Evolutionary conservation across 257 asterid genomes (phyloP).

Genomic region (Verbascum thapsus): DNA sequence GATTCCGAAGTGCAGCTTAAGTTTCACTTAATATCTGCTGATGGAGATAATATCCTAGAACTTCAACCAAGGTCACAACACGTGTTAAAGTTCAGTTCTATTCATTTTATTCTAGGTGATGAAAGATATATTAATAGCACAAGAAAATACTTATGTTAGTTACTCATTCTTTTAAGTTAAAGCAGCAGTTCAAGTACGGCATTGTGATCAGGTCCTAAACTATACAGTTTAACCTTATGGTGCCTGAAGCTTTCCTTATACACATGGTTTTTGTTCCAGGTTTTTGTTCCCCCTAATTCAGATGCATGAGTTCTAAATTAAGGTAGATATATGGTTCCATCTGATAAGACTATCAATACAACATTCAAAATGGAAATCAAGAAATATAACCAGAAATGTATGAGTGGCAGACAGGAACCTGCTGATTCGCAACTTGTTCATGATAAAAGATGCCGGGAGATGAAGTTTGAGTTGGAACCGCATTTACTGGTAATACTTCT

Average conservation of each 20-base stretch:
- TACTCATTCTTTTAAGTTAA: neutral
- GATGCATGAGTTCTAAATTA: constrained; percentile 24
- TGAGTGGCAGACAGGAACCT: constrained; percentile 44
- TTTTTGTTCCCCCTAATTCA: constrained; percentile 32
- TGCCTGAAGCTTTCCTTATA: neutral
- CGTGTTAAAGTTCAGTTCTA: no score
- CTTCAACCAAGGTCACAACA: no score
- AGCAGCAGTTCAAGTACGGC: no score
- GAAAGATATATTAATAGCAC: no score
- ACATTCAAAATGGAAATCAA: neutral
- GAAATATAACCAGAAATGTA: constrained; percentile 31
- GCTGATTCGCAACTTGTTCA: constrained; percentile 48
- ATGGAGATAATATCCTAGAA: no score
- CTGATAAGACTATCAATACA: constrained; percentile 11
- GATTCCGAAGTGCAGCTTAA: no score
- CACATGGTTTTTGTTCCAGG: neutral
- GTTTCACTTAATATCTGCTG: no score
- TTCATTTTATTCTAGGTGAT: no score
- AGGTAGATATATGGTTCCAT: constrained; percentile 28
- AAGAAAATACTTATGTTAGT: neutral
- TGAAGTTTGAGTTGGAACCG: constrained; percentile 35
- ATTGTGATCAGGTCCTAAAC: no score
- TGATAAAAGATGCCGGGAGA: constrained; percentile 41
- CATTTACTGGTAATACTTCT: constrained; percentile 45
- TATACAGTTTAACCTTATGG: no score